Base-by-base conservation (phyloP, 345 rosid species). In the Firmiana major region DNA sequence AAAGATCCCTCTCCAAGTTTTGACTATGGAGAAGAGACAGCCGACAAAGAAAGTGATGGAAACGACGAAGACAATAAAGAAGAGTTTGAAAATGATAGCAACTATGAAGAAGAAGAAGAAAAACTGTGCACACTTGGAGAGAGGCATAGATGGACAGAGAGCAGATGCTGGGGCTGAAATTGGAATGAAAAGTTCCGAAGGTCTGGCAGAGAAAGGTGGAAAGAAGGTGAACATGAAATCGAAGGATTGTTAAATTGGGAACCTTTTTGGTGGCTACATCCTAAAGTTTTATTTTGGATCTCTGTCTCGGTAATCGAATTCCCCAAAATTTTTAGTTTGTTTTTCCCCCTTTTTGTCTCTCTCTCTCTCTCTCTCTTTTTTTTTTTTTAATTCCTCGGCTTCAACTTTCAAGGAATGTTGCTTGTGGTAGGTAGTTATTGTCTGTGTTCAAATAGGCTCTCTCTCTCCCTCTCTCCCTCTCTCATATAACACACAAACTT, bases 201-300 rank as follows among this genome's bases (percentile, higher is more conserved):
- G 75, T 76, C 75, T 69, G 64, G 79, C 11, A 85, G 90, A 68
- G 71, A 79, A 3, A 86, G 90, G 79, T 91, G 97, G 85, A 83
- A 72, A 62, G 89, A 81, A 76, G 88, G 79, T 3, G 90, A 79
- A 34, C 46, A 55, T 19, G 88, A 81, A 54, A 86, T 74, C 74
- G 84, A 77, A 74, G 88, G 85, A 83, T 76, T 87, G 85, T 73
- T 85, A 73, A 85, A 81, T 77, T 88, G 86, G 91, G 89, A 87
- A 87, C 78, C 85, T 76, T 76, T 82, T 1, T 80, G 87, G 91
- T 89, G 88, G 97, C 93, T 75, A 86, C 89, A 28, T 89, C 88
- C 65, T 89, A 83, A 86, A 81, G 75, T 67, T 73, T 74, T 74
- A n/a, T 71, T 82, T 79, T 83, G 87, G 82, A 79, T 73, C 22